Percentiles rank a stretch among this genome's conserved stretches.
Conservation (phyloP, 768 basidiomycete genomes). For the Tylopilus rubrobrunneus region DNA sequence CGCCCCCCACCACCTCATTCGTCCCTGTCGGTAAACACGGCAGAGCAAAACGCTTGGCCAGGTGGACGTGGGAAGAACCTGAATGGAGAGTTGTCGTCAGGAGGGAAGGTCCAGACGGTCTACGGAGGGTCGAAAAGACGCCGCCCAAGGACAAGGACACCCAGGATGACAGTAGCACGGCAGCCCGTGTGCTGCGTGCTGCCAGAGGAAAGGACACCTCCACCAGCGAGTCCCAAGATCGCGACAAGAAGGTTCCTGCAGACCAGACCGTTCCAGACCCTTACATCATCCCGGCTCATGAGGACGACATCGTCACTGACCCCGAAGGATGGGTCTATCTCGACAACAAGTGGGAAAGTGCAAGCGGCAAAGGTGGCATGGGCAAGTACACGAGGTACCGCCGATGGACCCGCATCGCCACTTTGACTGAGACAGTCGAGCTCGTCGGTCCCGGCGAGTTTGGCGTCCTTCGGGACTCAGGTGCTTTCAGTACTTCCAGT, state of each 20-base stretch:
- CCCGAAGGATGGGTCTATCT: slow-evolving; percentile 90
- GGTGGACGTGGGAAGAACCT: slow-evolving; percentile 86
- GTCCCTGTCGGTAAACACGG: slow-evolving; percentile 46
- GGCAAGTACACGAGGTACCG: slow-evolving; percentile 90
- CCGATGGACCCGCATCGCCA: slow-evolving; percentile 82
- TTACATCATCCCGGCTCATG: slow-evolving; percentile 31
- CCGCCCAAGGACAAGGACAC: slow-evolving; percentile 44
- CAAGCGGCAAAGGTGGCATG: slow-evolving; percentile 73
- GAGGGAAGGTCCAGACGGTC: slow-evolving; percentile 46
- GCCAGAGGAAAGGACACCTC: slow-evolving; percentile 43
- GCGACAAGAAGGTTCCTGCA: slow-evolving; percentile 16
- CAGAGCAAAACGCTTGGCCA: slow-evolving; percentile 67
- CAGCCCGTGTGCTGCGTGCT: slow-evolving; percentile 49
- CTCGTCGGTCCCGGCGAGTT: slow-evolving; percentile 38
- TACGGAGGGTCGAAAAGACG: slow-evolving; percentile 56
- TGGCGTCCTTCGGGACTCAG: slow-evolving; percentile 28
- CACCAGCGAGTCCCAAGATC: slow-evolving; percentile 20
- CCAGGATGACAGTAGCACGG: slow-evolving; percentile 41
- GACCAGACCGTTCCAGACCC: slow-evolving; percentile 28
- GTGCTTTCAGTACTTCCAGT: slow-evolving; percentile 15
- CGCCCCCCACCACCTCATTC: slow-evolving; percentile 57
- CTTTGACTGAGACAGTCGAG: slow-evolving; percentile 70
- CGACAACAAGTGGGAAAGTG: slow-evolving; percentile 92
- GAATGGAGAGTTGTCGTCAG: slow-evolving; percentile 82
- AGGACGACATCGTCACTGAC: slow-evolving; percentile 66